Conservation (phyloP, 2,329 filamentous ascomycete genomes). For the Chrysosporium queenslandicum region DNA sequence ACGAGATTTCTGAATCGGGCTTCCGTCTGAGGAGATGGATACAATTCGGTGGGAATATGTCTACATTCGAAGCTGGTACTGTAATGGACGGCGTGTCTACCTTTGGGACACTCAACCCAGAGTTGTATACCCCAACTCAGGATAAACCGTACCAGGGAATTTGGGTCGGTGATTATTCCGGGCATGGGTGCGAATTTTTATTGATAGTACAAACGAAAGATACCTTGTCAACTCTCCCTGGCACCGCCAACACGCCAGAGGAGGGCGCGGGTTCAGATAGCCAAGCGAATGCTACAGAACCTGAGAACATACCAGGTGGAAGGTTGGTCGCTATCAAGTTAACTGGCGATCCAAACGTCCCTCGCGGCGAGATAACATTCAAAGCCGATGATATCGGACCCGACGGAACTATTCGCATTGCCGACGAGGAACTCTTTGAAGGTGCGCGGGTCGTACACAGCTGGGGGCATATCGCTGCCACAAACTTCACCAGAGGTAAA, state of each 20-base stretch:
- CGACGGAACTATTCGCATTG: slow-evolving; percentile 52
- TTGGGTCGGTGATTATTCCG: slow-evolving; percentile 83
- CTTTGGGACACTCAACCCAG: slow-evolving; percentile 63
- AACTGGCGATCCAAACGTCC: slow-evolving; percentile 83
- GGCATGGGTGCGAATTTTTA: slow-evolving; percentile 81
- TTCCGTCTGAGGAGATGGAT: slow-evolving; percentile 73
- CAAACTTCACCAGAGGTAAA: slow-evolving; percentile 63
- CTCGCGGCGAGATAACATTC: slow-evolving; percentile 75
- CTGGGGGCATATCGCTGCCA: slow-evolving; percentile 65
- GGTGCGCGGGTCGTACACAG: slow-evolving; percentile 64
- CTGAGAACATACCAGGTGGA: slow-evolving; percentile 22
- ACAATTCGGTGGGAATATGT: slow-evolving; percentile 42
- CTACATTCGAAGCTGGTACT: slow-evolving; percentile 32
- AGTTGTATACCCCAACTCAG: slow-evolving; percentile 67
- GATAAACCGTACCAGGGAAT: slow-evolving; percentile 80
- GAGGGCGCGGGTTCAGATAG: background rate
- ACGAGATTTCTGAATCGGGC: slow-evolving; percentile 55
- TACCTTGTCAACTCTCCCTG: background rate
- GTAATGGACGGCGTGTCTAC: slow-evolving; percentile 46
- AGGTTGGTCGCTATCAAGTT: slow-evolving; percentile 81
- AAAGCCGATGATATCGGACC: slow-evolving; percentile 66
- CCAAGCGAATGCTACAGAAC: slow-evolving; percentile 33
- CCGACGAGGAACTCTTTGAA: slow-evolving; percentile 58
- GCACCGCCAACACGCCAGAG: background rate
- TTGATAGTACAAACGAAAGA: slow-evolving; percentile 63